Percentiles rank a stretch among this genome's conserved stretches.
phyloP scores from a whole-genome alignment of 164 flowering plant species.

The Nymphaea thermarum region DNA sequence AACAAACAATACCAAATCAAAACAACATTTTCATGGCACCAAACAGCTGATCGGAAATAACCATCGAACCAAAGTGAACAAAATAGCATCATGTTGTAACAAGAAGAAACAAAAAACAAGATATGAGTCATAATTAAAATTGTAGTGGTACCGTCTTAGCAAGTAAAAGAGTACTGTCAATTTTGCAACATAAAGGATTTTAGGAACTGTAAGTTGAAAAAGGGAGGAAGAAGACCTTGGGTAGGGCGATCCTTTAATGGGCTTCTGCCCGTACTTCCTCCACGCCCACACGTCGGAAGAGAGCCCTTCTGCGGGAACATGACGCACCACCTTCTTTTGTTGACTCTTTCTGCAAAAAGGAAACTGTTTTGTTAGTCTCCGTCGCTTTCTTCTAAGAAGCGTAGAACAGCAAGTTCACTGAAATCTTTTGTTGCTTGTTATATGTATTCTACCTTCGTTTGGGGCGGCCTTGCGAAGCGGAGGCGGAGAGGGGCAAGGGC shows the following conservation, averaged over 20 bases:
- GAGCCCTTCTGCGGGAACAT: constrained; percentile 69
- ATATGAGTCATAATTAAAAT: too few species aligned
- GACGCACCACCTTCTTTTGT: constrained; percentile 56
- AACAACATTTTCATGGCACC: too few species aligned
- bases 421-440: not conserved
- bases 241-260: constrained; percentile 95
- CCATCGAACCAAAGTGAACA: not conserved
- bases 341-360: constrained; percentile 54
- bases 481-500: constrained; percentile 6
- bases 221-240: constrained; percentile 45
- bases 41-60: too few species aligned
- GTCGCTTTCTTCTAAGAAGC: too few species aligned
- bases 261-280: constrained; percentile 97
- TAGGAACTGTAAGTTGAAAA: too few species aligned
- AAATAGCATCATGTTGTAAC: not conserved
- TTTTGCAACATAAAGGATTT: too few species aligned
- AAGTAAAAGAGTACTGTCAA: too few species aligned
- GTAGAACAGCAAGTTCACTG: too few species aligned
- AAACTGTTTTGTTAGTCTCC: too few species aligned
- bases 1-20: not conserved
- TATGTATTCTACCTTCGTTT: constrained; percentile 50
- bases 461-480: constrained; percentile 24
- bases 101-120: not conserved
- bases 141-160: too few species aligned
- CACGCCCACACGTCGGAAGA: constrained; percentile 91